Percentiles rank a stretch among this genome's conserved stretches.
Conservation (phyloP, 1,139 yeast species). For the Hanseniaspora sp. region DNA sequence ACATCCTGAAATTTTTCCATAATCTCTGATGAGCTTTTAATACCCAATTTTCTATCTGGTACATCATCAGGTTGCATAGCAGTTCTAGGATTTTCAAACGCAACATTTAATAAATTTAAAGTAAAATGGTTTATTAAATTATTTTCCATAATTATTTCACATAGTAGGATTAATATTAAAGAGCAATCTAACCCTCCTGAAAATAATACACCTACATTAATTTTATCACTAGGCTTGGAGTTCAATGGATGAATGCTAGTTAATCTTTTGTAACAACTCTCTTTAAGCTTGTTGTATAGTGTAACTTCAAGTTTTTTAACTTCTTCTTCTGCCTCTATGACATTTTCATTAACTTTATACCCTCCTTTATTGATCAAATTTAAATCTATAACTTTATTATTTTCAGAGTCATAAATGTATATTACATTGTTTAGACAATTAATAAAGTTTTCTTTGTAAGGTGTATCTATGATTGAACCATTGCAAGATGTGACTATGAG, state of each 20-base stretch:
- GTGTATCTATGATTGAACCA: constrained; percentile 18
- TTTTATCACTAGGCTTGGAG: constrained; percentile 22
- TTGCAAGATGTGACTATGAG: constrained; percentile 37
- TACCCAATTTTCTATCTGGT: constrained; percentile 73
- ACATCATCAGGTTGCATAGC: constrained; percentile 48
- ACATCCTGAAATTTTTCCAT: constrained; percentile 30
- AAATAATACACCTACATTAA: constrained; percentile 53
- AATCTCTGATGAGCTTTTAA: constrained; percentile 40
- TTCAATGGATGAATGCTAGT: constrained; percentile 49
- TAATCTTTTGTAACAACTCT: constrained; percentile 43
- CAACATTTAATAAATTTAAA: constrained; percentile 81
- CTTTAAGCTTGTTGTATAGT: constrained; percentile 29
- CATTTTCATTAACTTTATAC: constrained; percentile 20
- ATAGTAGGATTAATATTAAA: constrained; percentile 44
- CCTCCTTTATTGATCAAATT: constrained; percentile 15
- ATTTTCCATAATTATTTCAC: constrained; percentile 21
- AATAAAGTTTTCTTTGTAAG: constrained; percentile 26
- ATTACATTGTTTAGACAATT: constrained; percentile 47
- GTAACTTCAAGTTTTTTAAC: constrained; percentile 19
- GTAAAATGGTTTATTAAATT: constrained; percentile 21
- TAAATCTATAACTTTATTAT: constrained; percentile 18
- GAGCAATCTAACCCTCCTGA: constrained; percentile 96
- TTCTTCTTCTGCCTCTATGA: constrained; percentile 21
- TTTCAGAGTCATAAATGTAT: constrained; percentile 34
- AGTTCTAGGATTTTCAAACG: constrained; percentile 84